Base-by-base conservation (phyloP, 2,329 filamentous ascomycete genomes). In the Ceratocystis papillata region DNA sequence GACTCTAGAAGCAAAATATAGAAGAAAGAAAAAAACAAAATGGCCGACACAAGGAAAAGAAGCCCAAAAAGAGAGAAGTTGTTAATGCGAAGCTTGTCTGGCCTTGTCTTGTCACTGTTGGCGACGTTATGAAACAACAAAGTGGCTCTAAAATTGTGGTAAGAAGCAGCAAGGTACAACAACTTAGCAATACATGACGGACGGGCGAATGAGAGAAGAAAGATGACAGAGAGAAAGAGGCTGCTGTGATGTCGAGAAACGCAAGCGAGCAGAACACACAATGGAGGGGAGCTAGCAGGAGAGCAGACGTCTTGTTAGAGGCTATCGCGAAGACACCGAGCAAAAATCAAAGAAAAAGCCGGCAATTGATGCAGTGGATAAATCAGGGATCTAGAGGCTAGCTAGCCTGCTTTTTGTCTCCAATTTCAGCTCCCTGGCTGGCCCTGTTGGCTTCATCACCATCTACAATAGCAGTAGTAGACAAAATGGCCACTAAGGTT, bases 291-390 rank as follows among this genome's bases (percentile, higher is more conserved):
- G 37, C 37, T 5, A 41, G 37, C 12, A 41, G 1, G 10, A 41
- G 37, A 4, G 3, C 37, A 41, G 10, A 41, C 10, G 37, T 41
- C 12, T 12, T 15, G 37, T 41, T 12, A 41, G 10, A 41, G 37
- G 37, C 37, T 41, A 12, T 41, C 37, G 37, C 10, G 37, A 41
- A 41, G 37, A 41, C 37, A 41, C 10, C 37, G 37, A 41, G 10
- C 37, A 22, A 46, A 44, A 53, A 20, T 7, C 22, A 53, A 64
- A 57, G 33, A 55, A 64, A 5, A 64, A 59, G 63, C 20, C 41
- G 60, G 15, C 44, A 62, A 33, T 20, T 46, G 30, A n/a, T n/a
- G n/a, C 37, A 30, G 41, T 28, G 61, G 61, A 5, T n/a, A 25
- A 63, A 33, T 48, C 61, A 50, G 61, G 61, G 22, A 25, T 25